phyloP scores from a whole-genome alignment of 768 basidiomycete genomes.

The Podaxis sp. region DNA sequence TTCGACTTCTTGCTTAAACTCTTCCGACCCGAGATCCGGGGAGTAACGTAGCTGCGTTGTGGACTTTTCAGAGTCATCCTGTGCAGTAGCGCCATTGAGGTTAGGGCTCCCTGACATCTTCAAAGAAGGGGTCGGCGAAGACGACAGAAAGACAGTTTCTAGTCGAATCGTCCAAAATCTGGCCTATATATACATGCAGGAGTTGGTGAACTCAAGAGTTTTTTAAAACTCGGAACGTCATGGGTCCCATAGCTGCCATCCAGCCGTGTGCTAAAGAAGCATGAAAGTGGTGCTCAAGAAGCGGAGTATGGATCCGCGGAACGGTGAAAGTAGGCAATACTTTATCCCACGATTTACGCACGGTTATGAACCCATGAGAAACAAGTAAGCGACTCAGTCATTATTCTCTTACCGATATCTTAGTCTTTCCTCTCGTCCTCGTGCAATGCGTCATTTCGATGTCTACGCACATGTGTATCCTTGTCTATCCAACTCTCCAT shows the following conservation, averaged over 20 bases:
- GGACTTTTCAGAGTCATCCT: slow-evolving; percentile 13
- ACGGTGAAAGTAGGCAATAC: neutral
- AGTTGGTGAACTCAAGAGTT: neutral
- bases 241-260: neutral
- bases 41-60: neutral
- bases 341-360: neutral
- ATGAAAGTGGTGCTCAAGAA: slow-evolving; percentile 5
- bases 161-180: neutral
- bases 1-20: slow-evolving; percentile 35
- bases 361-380: neutral
- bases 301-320: slow-evolving; percentile 1
- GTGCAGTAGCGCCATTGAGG: neutral
- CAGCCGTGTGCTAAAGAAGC: slow-evolving; percentile 4
- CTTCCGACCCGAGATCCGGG: slow-evolving; percentile 21
- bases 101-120: slow-evolving; percentile 1
- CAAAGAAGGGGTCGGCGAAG: neutral
- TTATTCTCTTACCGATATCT: no score
- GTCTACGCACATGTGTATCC: no score
- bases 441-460: no score
- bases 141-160: neutral
- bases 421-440: no score
- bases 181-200: neutral
- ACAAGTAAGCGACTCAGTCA: no score
- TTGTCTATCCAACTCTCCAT: no score
- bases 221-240: slow-evolving; percentile 4